phyloP scores from a whole-genome alignment of 2,329 filamentous ascomycete species.

The Aaosphaeria arxii region DNA sequence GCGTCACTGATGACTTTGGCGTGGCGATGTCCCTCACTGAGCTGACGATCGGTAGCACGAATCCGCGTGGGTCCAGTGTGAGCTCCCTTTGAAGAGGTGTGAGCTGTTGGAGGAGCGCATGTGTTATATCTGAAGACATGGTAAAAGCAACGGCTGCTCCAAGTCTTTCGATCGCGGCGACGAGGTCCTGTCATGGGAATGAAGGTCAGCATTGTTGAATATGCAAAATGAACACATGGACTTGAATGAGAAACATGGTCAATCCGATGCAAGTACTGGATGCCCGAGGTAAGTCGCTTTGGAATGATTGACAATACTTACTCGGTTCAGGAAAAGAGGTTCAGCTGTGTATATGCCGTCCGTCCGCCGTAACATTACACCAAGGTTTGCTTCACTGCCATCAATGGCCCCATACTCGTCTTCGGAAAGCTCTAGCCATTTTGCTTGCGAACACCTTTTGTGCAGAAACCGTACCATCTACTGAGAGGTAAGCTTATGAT shows the following conservation, averaged over 20 bases:
- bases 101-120: slow-evolving; percentile 42
- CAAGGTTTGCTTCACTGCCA: slow-evolving; percentile 32
- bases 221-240: too few relatives aligned
- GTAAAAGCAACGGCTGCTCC: slow-evolving; percentile 48
- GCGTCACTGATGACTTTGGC: slow-evolving; percentile 49
- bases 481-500: too few relatives aligned
- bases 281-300: too few relatives aligned
- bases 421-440: slow-evolving; percentile 24
- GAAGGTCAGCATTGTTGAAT: too few relatives aligned
- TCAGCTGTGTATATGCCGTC: slow-evolving; percentile 63
- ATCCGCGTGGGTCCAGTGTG: slow-evolving; percentile 34
- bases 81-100: slow-evolving; percentile 43
- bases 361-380: slow-evolving; percentile 67
- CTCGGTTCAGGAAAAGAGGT: slow-evolving; percentile 37
- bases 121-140: slow-evolving; percentile 49
- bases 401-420: slow-evolving; percentile 25
- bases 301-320: too few relatives aligned
- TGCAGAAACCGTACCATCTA: slow-evolving; percentile 23
- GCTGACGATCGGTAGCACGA: slow-evolving; percentile 46
- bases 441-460: slow-evolving; percentile 18
- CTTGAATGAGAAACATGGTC: too few relatives aligned
- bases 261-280: too few relatives aligned
- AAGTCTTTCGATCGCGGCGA: slow-evolving; percentile 43
- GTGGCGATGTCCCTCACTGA: slow-evolving; percentile 41
- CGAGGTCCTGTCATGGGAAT: slow-evolving; percentile 21